Evolutionary conservation across 108 stramenopile genomes (phyloP), one percentile per base, ranked within the genome.

Genomic region (Pseudonitzschia delicatissima): DNA sequence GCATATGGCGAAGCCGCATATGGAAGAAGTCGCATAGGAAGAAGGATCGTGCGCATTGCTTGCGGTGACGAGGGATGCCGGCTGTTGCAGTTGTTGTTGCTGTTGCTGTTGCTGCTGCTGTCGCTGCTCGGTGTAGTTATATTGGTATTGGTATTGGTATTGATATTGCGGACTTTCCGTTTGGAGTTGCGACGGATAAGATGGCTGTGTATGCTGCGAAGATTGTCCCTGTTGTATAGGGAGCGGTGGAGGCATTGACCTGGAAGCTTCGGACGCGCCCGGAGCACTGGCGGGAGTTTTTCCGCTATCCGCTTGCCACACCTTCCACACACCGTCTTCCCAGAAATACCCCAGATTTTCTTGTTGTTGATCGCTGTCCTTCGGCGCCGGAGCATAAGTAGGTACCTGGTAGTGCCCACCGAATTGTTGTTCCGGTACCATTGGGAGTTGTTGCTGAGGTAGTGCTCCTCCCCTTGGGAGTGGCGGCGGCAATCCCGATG

Each of bases 261-360:
- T 48, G 47, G 21, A 18, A 8, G 2, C 20, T 18, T 48, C 47
- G 9, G 21, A 6, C 17, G 47, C 3, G 5, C n/a, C 45, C 8
- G 37, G 37, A 18, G 15, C 45, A 4, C 45, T 2, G 20, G 47
- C 23, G 20, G 2, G 37, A 11, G 8, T 39, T 11, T 39, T 48
- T 48, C 47, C 21, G n/a, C 2, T 17, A 6, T 23, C 47, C 21
- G 47, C 47, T 17, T 48, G 20, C 47, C 47, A 48, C 47, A 48
- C 47, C 47, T 48, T 48, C 47, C 47, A 48, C 7, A 48, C 47
- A 7, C 47, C 47, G 20, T 48, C 47, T 17, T 48, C 47, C 47
- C 47, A 48, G 7, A 48, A 48, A 48, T 48, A 48, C 7, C 47
- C 47, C 47, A 23, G 13, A 23, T 6, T 48, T 48, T 18, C 20